phyloP scores from a whole-genome alignment of 2,329 filamentous ascomycete genomes.

The Lithohypha guttulata region DNA sequence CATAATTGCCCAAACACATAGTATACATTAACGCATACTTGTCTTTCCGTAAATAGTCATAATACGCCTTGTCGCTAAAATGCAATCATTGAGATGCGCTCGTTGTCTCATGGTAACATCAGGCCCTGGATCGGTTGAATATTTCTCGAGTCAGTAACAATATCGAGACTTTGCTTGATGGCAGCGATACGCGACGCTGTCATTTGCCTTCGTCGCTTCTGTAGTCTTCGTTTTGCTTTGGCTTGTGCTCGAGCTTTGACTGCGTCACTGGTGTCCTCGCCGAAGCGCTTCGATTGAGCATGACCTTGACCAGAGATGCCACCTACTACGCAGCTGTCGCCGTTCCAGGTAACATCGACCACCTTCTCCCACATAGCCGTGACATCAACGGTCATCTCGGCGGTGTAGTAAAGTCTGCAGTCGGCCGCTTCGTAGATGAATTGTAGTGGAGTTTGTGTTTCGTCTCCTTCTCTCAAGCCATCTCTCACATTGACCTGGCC shows the following conservation, averaged over 20 bases:
- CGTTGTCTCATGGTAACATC: slow-evolving; percentile 8
- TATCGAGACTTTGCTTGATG: slow-evolving; percentile 13
- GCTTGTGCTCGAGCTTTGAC: background rate
- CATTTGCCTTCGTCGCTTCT: background rate
- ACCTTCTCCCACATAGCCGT: slow-evolving; percentile 42
- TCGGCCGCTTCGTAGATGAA: slow-evolving; percentile 52
- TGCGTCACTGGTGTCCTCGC: background rate
- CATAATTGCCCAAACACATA: no score
- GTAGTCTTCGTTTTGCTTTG: slow-evolving; percentile 1
- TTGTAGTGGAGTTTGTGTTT: slow-evolving; percentile 41
- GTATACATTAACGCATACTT: no score
- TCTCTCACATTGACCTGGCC: slow-evolving; percentile 37
- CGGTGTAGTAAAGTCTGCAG: slow-evolving; percentile 50
- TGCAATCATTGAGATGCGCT: no score
- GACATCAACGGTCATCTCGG: slow-evolving; percentile 41
- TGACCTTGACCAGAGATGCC: background rate
- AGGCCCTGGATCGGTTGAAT: slow-evolving; percentile 10
- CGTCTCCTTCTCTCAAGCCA: slow-evolving; percentile 34
- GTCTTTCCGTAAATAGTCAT: no score
- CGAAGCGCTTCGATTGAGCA: background rate
- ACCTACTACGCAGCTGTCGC: slow-evolving; percentile 26
- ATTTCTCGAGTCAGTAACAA: slow-evolving; percentile 15
- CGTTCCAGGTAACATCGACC: slow-evolving; percentile 31
- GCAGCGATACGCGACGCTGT: background rate
- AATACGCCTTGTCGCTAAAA: no score